Evolutionary conservation across 371 early-diverging fungal genomes (phyloP).

Genomic region (Mycotypha africana): DNA sequence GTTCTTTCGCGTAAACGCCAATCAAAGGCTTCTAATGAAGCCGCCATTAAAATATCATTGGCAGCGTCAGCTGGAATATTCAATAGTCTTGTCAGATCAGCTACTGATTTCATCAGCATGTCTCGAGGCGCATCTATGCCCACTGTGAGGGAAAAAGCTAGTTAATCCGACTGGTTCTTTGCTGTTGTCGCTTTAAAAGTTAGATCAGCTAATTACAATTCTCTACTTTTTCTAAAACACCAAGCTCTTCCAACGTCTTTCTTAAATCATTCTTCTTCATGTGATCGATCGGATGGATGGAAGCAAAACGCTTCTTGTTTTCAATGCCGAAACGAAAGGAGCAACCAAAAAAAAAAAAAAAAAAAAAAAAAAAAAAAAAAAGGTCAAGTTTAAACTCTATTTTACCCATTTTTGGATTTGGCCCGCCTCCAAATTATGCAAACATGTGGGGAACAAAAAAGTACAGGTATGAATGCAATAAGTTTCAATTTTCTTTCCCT

Average conservation of each 20-base stretch:
- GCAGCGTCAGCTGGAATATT: background rate
- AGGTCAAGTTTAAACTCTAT: too few relatives aligned
- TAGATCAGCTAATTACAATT: too few relatives aligned
- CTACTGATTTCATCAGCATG: constrained; percentile 7
- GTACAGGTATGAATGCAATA: too few relatives aligned
- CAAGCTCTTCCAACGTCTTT: constrained; percentile 1
- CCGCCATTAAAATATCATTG: constrained; percentile 3
- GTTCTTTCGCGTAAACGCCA: constrained; percentile 6
- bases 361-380: too few relatives aligned
- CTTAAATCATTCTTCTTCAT: constrained; percentile 13
- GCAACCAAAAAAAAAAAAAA: background rate
- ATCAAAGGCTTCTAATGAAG: constrained; percentile 14
- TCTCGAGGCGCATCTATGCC: constrained; percentile 18
- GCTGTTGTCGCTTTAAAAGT: background rate
- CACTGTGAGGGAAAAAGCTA: constrained; percentile 2
- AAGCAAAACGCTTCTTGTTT: too few relatives aligned
- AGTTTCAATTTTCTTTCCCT: too few relatives aligned
- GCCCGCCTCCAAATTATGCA: too few relatives aligned
- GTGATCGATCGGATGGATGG: too few relatives aligned
- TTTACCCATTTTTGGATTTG: too few relatives aligned
- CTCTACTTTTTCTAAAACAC: constrained; percentile 13
- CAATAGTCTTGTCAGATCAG: constrained; percentile 11
- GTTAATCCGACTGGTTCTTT: background rate
- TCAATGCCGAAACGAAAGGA: background rate
- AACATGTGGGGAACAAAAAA: too few relatives aligned